Conservation (phyloP, 345 rosid genomes). For the Xanthoceras sorbifolium region DNA sequence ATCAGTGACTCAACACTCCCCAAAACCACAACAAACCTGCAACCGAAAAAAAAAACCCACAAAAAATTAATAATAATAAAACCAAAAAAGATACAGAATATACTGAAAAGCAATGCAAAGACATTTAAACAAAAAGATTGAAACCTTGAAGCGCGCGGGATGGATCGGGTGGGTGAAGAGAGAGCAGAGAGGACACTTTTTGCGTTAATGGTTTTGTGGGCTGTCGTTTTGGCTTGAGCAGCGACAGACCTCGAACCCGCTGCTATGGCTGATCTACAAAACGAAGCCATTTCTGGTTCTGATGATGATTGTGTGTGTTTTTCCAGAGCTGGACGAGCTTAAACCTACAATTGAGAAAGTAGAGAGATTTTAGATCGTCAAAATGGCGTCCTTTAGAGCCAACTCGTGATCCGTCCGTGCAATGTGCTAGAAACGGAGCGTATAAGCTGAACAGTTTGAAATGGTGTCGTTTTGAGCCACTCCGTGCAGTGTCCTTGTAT, state of each 20-base stretch:
- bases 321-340: slow-evolving; percentile 9
- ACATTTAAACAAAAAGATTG: neutral
- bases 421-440: too few relatives aligned
- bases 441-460: too few relatives aligned
- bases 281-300: slow-evolving; percentile 40
- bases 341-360: slow-evolving; percentile 22
- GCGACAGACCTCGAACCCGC: slow-evolving; percentile 42
- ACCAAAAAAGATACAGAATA: neutral
- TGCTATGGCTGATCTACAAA: slow-evolving; percentile 40
- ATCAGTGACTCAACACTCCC: slow-evolving; percentile 72
- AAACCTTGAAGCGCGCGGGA: slow-evolving; percentile 54
- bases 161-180: slow-evolving; percentile 42
- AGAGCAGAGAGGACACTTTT: slow-evolving; percentile 30
- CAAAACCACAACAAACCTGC: slow-evolving; percentile 62
- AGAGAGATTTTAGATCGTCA: neutral
- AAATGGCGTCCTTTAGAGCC: slow-evolving; percentile 17
- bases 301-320: neutral
- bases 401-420: neutral
- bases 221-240: slow-evolving; percentile 32
- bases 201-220: slow-evolving; percentile 28
- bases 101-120: neutral
- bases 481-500: too few relatives aligned
- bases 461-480: too few relatives aligned
- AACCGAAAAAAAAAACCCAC: neutral
- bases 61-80: neutral